Conservation (phyloP, 129 eudicot species). For the Arctium lappa region DNA sequence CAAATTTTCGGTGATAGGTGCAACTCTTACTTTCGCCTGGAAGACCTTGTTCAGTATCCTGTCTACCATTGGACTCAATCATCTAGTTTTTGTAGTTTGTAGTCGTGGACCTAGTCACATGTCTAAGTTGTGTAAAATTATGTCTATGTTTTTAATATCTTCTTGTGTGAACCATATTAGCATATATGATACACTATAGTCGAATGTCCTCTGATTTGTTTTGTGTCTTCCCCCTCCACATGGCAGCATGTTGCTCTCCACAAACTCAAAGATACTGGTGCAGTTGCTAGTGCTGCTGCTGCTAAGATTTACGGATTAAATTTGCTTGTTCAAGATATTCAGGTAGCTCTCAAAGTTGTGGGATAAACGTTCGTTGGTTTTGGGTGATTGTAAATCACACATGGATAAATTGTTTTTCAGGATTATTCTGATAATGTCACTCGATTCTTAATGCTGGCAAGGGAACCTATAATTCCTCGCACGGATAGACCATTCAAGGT, state of each 20-base stretch:
- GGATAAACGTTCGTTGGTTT: not conserved
- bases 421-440: conserved; percentile 93
- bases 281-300: conserved; percentile 89
- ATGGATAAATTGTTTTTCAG: conserved; percentile 33
- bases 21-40: too few relatives aligned
- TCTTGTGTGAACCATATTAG: not conserved
- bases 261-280: conserved; percentile 80
- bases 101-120: not conserved
- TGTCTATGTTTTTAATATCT: not conserved
- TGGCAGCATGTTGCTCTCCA: conserved; percentile 70
- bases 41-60: too few relatives aligned
- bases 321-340: conserved; percentile 82
- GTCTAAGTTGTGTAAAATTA: not conserved
- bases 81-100: not conserved
- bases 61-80: too few relatives aligned
- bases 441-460: conserved; percentile 89
- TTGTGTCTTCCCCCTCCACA: not conserved
- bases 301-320: conserved; percentile 74
- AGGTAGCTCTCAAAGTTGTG: conserved; percentile 41
- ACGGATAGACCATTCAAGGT: conserved; percentile 94
- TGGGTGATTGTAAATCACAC: not conserved
- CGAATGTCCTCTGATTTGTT: conserved; percentile 8
- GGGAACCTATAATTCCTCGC: conserved; percentile 93
- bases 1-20: too few relatives aligned
- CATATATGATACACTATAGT: not conserved